Conservation (phyloP, 768 basidiomycete species). For the Kwoniella pini region DNA sequence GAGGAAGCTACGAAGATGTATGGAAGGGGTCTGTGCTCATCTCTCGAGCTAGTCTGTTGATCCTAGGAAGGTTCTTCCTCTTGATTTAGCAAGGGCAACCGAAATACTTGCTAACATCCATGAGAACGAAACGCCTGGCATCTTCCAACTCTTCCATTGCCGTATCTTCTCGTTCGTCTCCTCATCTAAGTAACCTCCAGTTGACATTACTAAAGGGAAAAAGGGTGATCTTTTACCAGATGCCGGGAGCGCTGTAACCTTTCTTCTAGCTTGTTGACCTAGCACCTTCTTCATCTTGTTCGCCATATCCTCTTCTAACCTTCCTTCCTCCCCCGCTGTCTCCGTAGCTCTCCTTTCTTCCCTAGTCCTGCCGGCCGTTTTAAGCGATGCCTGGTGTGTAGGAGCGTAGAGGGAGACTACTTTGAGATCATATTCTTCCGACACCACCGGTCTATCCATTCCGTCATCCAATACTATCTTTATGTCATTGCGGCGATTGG, state of each 20-base stretch:
- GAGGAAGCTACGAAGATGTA: too few relatives aligned
- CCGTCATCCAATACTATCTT: too few relatives aligned
- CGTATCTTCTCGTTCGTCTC: background rate
- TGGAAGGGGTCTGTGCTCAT: background rate
- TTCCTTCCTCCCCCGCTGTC: background rate
- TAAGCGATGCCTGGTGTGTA: too few relatives aligned
- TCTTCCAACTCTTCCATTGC: conserved; percentile 7
- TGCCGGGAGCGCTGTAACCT: background rate
- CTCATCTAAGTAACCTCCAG: conserved; percentile 1
- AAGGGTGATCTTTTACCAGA: background rate
- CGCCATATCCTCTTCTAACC: background rate
- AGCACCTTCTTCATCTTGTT: background rate
- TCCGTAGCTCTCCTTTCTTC: too few relatives aligned
- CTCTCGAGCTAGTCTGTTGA: background rate
- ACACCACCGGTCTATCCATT: too few relatives aligned
- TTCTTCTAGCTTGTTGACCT: conserved; percentile 1
- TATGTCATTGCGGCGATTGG: too few relatives aligned
- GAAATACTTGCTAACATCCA: conserved; percentile 2
- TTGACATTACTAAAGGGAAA: conserved; percentile 1
- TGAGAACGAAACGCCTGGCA: background rate
- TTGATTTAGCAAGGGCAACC: conserved; percentile 1
- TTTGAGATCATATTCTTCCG: too few relatives aligned
- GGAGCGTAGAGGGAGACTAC: too few relatives aligned
- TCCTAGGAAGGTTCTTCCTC: conserved; percentile 1
- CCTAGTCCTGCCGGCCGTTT: too few relatives aligned